A percentile compares a stretch with the other conserved stretches of the same genome.
phyloP scores from a whole-genome alignment of 495 filamentous ascomycete genomes.

The Neurospora sp. region DNA sequence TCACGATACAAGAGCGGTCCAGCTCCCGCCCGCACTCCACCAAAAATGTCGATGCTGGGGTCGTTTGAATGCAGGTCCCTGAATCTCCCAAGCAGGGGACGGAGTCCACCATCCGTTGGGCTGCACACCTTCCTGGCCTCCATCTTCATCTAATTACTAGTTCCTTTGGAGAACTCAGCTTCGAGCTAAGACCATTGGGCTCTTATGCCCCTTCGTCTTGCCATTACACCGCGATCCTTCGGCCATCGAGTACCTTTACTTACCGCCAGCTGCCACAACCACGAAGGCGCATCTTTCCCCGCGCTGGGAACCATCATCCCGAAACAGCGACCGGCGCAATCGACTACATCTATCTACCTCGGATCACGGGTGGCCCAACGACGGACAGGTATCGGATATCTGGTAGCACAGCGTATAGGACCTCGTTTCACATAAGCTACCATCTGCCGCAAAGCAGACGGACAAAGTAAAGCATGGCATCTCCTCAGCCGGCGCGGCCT shows the following conservation, averaged over 20 bases:
- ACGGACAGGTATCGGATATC: not conserved
- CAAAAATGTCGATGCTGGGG: not conserved
- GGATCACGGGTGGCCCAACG: not conserved
- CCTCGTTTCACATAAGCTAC: not conserved
- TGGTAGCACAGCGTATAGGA: not conserved
- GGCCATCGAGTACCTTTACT: not conserved
- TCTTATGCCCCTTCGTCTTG: not conserved
- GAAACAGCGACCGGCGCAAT: not conserved
- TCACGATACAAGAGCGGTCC: not conserved
- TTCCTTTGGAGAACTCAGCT: not conserved
- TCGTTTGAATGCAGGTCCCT: not conserved
- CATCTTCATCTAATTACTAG: not conserved
- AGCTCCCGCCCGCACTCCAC: not conserved
- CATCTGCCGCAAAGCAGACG: not conserved
- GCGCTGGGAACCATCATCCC: not conserved
- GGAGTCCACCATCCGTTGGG: not conserved
- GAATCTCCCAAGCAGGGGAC: not conserved
- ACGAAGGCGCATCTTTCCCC: not conserved
- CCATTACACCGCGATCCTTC: not conserved
- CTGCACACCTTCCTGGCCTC: not conserved
- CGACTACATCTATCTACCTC: not conserved
- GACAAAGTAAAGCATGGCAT: not conserved
- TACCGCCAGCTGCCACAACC: not conserved
- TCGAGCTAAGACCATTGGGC: not conserved
- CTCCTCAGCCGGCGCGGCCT: slow-evolving; percentile 2